Percentiles rank a stretch among this genome's conserved stretches.
These are phyloP conservation scores for Talaromyces albobiverticillius DNA, from an alignment of 2,329 filamentous ascomycete genomes.

Conservation along the genomic window DNA sequence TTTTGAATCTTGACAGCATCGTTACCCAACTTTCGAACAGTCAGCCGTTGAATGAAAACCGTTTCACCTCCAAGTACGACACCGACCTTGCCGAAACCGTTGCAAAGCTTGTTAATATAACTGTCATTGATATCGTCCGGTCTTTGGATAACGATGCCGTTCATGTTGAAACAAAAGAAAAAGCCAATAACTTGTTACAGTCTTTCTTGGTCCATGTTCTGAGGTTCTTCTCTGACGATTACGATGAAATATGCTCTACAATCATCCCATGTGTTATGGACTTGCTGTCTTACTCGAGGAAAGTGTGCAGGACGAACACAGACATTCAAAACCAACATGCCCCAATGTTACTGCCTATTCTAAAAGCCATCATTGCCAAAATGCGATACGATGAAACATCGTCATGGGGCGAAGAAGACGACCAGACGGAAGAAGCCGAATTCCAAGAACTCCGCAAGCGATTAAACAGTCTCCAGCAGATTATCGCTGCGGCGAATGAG, in stretches of 20 bases:
- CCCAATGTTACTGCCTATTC: constrained; percentile 79
- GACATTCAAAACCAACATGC: constrained; percentile 71
- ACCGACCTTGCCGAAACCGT: constrained; percentile 93
- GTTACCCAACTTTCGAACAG: constrained; percentile 82
- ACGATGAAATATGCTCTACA: constrained; percentile 94
- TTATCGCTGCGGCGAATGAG: constrained; percentile 85
- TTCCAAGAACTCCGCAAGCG: constrained; percentile 92
- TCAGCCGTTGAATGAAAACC: constrained; percentile 73
- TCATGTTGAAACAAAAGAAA: constrained; percentile 63
- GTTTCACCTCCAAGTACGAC: constrained; percentile 83
- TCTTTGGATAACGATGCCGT: constrained; percentile 68
- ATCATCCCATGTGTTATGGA: constrained; percentile 93
- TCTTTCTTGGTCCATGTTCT: constrained; percentile 82
- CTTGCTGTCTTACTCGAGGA: constrained; percentile 84
- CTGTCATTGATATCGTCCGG: constrained; percentile 80
- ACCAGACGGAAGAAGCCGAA: constrained; percentile 94
- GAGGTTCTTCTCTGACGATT: constrained; percentile 95
- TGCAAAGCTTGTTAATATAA: constrained; percentile 91
- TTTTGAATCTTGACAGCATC: constrained; percentile 82
- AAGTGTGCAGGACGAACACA: constrained; percentile 62
- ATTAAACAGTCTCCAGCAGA: constrained; percentile 87
- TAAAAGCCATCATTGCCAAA: constrained; percentile 89
- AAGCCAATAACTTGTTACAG: constrained; percentile 77
- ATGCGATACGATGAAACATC: constrained; percentile 98
- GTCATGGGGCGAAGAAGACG: constrained; percentile 88